These are phyloP conservation scores for Fusarium gaditjirri DNA, from an alignment of 2,329 filamentous ascomycete genomes.

Conservation along the genomic window DNA sequence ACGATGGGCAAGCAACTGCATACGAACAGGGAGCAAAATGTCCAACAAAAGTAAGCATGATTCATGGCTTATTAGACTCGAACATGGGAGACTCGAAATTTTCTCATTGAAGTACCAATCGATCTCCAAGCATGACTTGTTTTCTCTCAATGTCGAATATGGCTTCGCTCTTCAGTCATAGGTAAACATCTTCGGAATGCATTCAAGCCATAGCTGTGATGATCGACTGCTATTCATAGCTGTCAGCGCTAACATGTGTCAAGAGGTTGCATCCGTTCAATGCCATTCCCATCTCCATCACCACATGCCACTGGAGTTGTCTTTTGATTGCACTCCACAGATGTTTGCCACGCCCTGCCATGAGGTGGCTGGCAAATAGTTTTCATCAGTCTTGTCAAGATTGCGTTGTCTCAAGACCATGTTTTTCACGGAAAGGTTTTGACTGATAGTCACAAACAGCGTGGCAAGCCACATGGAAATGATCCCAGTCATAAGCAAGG, in stretches of 20 bases:
- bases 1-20: constrained; percentile 18
- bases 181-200: constrained; percentile 1
- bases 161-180: background rate
- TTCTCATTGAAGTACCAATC: constrained; percentile 2
- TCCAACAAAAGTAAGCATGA: constrained; percentile 17
- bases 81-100: constrained; percentile 1
- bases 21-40: constrained; percentile 18
- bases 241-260: constrained; percentile 27
- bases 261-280: constrained; percentile 18
- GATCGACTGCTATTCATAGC: constrained; percentile 36
- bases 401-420: constrained; percentile 32
- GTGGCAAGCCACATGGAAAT: constrained; percentile 31
- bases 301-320: constrained; percentile 26
- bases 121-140: constrained; percentile 26
- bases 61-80: constrained; percentile 2
- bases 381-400: constrained; percentile 7
- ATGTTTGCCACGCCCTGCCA: constrained; percentile 24
- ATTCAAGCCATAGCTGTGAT: background rate
- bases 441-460: constrained; percentile 10
- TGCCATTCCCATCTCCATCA: constrained; percentile 6
- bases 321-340: constrained; percentile 11
- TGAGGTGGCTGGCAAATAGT: constrained; percentile 29
- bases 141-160: constrained; percentile 14
- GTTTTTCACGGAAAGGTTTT: constrained; percentile 21
- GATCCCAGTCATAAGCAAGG: constrained; percentile 31